Evolutionary conservation across 345 rosid species (phyloP).

Genomic region (Citropsis articulata): DNA sequence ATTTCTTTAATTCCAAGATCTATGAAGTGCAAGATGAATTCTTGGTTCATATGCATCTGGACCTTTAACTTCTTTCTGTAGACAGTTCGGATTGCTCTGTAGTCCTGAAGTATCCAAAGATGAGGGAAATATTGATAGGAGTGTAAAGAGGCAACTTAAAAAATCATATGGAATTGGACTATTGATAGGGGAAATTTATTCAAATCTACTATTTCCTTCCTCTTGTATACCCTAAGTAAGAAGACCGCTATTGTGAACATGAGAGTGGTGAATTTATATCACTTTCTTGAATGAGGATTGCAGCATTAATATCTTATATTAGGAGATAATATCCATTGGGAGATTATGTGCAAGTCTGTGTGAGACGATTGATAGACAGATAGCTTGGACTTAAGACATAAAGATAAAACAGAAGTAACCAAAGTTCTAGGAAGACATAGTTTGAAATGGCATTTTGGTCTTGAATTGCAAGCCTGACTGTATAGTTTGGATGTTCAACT

Average conservation of each 20-base stretch:
- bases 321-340: no score
- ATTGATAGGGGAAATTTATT: neutral
- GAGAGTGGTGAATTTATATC: neutral
- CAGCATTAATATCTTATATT: neutral
- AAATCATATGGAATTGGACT: neutral
- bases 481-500: neutral
- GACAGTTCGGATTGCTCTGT: neutral
- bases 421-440: neutral
- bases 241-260: neutral
- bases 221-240: neutral
- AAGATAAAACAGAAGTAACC: neutral
- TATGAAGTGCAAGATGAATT: neutral
- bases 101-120: neutral
- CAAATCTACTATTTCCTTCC: neutral
- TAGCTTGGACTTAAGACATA: neutral
- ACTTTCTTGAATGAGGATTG: neutral
- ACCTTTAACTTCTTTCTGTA: neutral
- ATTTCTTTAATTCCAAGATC: neutral
- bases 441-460: neutral
- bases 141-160: neutral
- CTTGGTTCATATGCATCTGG: neutral
- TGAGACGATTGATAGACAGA: neutral
- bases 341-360: neutral
- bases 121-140: neutral
- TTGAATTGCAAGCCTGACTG: neutral